Base-by-base conservation (phyloP, 1,284 basidiomycete species). In the Fomes fomentarius region DNA sequence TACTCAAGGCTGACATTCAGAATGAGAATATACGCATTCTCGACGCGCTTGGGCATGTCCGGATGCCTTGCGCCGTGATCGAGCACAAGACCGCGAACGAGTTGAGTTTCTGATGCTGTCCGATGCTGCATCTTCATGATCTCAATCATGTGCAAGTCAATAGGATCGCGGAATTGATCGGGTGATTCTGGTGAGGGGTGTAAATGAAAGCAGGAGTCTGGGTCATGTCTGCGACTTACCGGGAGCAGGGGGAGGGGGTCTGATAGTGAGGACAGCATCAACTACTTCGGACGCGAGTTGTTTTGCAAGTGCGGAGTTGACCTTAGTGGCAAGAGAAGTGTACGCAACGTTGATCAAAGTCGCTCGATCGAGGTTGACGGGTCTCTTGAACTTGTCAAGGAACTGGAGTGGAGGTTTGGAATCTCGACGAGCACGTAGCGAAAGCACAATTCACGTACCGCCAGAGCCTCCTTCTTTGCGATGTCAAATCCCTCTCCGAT, bases 81-180 rank as follows among this genome's bases (percentile, higher is more conserved):
- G 66, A 99, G 80, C 43, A 99, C 97, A 53, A 99, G 81, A 48
- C 97, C 97, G 64, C 93, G 90, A 65, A 99, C 80, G 47, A 99
- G 85, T 71, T 97, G 92, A n/a, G 97, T 99, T 75, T 99, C 97
- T 40, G 94, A 95, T 56, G 97, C 95, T 48, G 91, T 96, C 69
- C 95, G 90, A 78, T 99, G 97, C 74, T 98, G 96, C 97, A 99
- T 99, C 81, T 99, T 99, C 96, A 99, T 99, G 66, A 99, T 89
- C 75, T 99, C 97, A 52, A 99, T 82, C 97, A 99, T 99, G 77
- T 99, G 96, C 60, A 99, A 77, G 77, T 99, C 97, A 69, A 99
- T 97, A 42, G 96, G 95, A 66, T 94, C 87, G 50, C 81, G 81
- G 77, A 83, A 89, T 65, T 87, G 83, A 63, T 87, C 85, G 61